Percentiles rank a stretch among this genome's conserved stretches.
These are phyloP conservation scores for Pascua guehoae DNA, from an alignment of 1,284 basidiomycete genomes.

Conservation along the genomic window DNA sequence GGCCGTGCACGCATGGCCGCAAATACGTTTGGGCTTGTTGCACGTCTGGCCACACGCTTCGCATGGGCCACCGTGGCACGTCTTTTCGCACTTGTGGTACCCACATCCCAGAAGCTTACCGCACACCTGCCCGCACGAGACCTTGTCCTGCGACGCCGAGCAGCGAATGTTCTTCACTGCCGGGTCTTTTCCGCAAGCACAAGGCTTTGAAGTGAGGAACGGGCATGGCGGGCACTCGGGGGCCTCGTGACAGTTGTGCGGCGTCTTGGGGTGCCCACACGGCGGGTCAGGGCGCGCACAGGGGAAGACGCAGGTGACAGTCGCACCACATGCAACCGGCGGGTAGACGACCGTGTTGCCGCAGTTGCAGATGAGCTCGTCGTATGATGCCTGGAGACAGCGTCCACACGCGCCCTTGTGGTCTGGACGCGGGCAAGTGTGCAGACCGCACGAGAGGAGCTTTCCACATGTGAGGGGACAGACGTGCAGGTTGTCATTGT, in stretches of 20 bases:
- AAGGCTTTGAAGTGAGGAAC: slow-evolving; percentile 68
- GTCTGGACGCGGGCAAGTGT: slow-evolving; percentile 69
- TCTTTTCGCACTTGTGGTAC: slow-evolving; percentile 73
- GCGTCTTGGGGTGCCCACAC: slow-evolving; percentile 74
- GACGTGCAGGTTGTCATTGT: slow-evolving; percentile 58
- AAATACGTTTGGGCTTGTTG: slow-evolving; percentile 75
- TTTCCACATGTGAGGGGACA: slow-evolving; percentile 76
- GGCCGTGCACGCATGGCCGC: slow-evolving; percentile 68
- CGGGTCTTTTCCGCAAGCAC: slow-evolving; percentile 80
- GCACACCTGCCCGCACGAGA: slow-evolving; percentile 75
- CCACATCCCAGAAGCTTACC: slow-evolving; percentile 75
- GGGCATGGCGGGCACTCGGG: slow-evolving; percentile 76
- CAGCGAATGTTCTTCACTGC: slow-evolving; percentile 59
- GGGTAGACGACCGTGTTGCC: slow-evolving; percentile 67
- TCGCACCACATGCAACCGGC: slow-evolving; percentile 63
- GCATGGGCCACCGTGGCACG: slow-evolving; percentile 75
- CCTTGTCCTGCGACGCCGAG: slow-evolving; percentile 63
- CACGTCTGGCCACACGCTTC: slow-evolving; percentile 70
- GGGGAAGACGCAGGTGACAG: slow-evolving; percentile 69
- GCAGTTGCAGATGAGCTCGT: slow-evolving; percentile 81
- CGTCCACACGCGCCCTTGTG: slow-evolving; percentile 75
- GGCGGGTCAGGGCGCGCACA: slow-evolving; percentile 66
- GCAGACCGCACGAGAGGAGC: slow-evolving; percentile 67
- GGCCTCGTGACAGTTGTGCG: slow-evolving; percentile 73
- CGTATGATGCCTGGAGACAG: slow-evolving; percentile 80